Evolutionary conservation across 2,329 filamentous ascomycete genomes (phyloP).

Genomic region (Penicillium oxalicum): DNA sequence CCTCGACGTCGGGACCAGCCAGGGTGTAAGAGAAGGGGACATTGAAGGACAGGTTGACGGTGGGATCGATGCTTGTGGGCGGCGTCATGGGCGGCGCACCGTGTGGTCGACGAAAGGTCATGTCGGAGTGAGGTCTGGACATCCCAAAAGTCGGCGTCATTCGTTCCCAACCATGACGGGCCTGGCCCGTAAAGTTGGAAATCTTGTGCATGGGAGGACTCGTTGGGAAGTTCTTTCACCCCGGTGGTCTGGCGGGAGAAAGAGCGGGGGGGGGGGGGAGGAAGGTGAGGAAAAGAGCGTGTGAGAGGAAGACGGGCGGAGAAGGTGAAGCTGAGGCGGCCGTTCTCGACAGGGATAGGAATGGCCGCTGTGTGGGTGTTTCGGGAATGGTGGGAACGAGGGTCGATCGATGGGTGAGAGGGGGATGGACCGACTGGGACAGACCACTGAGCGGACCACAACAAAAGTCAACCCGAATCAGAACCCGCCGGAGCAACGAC

Average conservation of each 20-base stretch:
- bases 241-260: slow-evolving; percentile 30
- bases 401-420: slow-evolving; percentile 22
- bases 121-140: slow-evolving; percentile 54
- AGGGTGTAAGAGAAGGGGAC: slow-evolving; percentile 92
- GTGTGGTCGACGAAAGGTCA: slow-evolving; percentile 53
- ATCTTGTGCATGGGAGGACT: slow-evolving; percentile 56
- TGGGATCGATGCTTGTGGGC: slow-evolving; percentile 65
- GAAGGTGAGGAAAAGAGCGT: slow-evolving; percentile 3
- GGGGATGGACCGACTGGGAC: background rate
- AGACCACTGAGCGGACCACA: slow-evolving; percentile 16
- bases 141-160: slow-evolving; percentile 62
- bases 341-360: slow-evolving; percentile 32
- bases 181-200: slow-evolving; percentile 60
- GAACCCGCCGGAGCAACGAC: background rate
- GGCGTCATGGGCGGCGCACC: slow-evolving; percentile 51
- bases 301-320: slow-evolving; percentile 8
- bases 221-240: slow-evolving; percentile 27
- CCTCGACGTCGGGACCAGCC: slow-evolving; percentile 84
- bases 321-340: slow-evolving; percentile 15
- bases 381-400: slow-evolving; percentile 27
- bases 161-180: slow-evolving; percentile 62
- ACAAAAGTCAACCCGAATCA: background rate
- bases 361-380: slow-evolving; percentile 25
- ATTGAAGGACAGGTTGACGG: slow-evolving; percentile 93
- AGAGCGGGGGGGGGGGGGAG: slow-evolving; percentile 16